phyloP scores from a whole-genome alignment of 371 early-diverging fungal species.

The Lichtheimia ornata region DNA sequence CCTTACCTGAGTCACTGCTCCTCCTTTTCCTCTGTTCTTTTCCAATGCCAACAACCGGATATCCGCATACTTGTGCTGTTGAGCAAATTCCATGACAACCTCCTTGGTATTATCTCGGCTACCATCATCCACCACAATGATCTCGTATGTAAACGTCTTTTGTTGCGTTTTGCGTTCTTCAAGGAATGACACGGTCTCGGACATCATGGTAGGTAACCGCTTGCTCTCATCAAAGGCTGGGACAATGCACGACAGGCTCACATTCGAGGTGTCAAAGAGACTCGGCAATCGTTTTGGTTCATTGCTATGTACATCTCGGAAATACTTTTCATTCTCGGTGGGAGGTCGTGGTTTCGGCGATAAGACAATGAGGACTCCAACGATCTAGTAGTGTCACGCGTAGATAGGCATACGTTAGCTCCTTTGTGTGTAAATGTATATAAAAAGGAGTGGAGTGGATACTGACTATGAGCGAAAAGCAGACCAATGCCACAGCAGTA shows the following conservation, averaged over 20 bases:
- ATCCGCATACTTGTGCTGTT: conserved; percentile 49
- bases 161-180: conserved; percentile 42
- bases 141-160: conserved; percentile 68
- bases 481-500: too few relatives aligned
- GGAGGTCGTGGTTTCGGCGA: conserved; percentile 57
- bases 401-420: neutral
- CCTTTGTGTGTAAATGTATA: too few relatives aligned
- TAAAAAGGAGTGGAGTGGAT: too few relatives aligned
- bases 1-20: conserved; percentile 87
- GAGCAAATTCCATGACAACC: conserved; percentile 69
- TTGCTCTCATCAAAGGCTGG: conserved; percentile 92
- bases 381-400: conserved; percentile 28
- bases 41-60: conserved; percentile 78
- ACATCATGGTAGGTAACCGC: conserved; percentile 83
- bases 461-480: too few relatives aligned
- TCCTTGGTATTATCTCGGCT: conserved; percentile 76
- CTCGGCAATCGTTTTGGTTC: conserved; percentile 34
- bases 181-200: conserved; percentile 75
- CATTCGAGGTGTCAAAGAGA: conserved; percentile 49
- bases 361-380: conserved; percentile 38
- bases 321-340: conserved; percentile 59
- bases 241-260: conserved; percentile 80
- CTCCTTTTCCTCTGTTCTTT: conserved; percentile 93
- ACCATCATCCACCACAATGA: conserved; percentile 92
- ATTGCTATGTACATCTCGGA: conserved; percentile 34